Evolutionary conservation across 345 rosid species (phyloP).

Genomic region (Citrus mangshanensis): DNA sequence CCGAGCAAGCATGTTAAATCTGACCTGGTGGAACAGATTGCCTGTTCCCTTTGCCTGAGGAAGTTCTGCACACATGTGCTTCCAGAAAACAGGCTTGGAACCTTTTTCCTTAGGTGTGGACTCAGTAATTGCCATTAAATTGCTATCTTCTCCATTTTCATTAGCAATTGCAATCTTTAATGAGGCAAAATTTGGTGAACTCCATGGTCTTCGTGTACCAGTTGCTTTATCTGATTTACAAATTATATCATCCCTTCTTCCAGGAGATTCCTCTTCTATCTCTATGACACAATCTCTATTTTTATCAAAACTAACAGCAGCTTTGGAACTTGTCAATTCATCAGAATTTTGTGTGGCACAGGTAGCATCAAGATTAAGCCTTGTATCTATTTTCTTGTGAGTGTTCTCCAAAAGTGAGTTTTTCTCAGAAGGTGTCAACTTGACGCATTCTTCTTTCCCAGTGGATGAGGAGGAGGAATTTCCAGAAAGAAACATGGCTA

Average conservation of each 20-base stretch:
- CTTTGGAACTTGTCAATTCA: slow-evolving; percentile 24
- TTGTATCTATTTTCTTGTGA: slow-evolving; percentile 27
- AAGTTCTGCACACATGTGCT: slow-evolving; percentile 49
- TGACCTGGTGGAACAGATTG: slow-evolving; percentile 51
- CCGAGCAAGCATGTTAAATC: not conserved
- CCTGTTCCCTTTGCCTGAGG: slow-evolving; percentile 28
- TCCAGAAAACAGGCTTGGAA: slow-evolving; percentile 47
- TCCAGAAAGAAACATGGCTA: slow-evolving; percentile 79
- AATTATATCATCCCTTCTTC: slow-evolving; percentile 25
- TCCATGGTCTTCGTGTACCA: slow-evolving; percentile 57
- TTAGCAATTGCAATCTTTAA: slow-evolving; percentile 52
- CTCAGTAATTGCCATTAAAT: slow-evolving; percentile 31
- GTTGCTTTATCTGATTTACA: slow-evolving; percentile 34
- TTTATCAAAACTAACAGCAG: slow-evolving; percentile 25
- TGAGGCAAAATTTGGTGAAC: slow-evolving; percentile 61
- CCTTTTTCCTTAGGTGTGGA: slow-evolving; percentile 75
- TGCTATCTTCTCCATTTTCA: slow-evolving; percentile 33
- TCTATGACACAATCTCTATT: slow-evolving; percentile 35
- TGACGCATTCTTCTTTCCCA: slow-evolving; percentile 31
- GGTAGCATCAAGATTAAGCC: slow-evolving; percentile 25
- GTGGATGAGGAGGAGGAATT: slow-evolving; percentile 30
- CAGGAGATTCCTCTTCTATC: slow-evolving; percentile 38
- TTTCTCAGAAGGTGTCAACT: slow-evolving; percentile 21
- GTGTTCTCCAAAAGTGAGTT: slow-evolving; percentile 27
- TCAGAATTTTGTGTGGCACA: slow-evolving; percentile 27